A percentile compares a stretch with the other conserved stretches of the same genome.
Evolutionary conservation across 495 filamentous ascomycete genomes (phyloP).

Genomic region (Pyrenula massariospora): DNA sequence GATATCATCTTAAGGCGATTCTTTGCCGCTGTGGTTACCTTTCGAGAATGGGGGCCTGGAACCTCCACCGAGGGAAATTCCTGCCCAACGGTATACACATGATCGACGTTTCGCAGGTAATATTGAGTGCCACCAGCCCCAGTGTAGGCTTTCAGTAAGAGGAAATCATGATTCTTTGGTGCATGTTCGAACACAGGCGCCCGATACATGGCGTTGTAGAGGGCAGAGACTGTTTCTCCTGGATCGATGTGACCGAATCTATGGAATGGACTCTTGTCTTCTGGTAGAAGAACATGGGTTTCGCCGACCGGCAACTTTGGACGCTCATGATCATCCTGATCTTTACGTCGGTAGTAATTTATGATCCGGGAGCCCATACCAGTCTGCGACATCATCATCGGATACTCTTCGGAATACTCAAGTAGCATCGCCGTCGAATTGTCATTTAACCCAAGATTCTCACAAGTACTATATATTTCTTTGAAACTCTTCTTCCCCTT

Average conservation of each 20-base stretch:
- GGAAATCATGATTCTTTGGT: constrained; percentile 67
- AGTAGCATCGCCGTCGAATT: constrained; percentile 77
- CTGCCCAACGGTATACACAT: constrained; percentile 82
- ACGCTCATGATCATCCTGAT: constrained; percentile 60
- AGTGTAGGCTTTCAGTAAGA: constrained; percentile 72
- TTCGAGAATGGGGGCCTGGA: constrained; percentile 82
- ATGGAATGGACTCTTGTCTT: constrained; percentile 91
- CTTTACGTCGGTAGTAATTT: constrained; percentile 90
- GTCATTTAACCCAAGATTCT: constrained; percentile 72
- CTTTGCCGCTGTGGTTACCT: constrained; percentile 88
- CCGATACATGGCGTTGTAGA: constrained; percentile 92
- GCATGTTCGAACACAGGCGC: constrained; percentile 87
- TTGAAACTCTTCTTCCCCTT: constrained; percentile 59
- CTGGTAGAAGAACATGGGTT: constrained; percentile 69
- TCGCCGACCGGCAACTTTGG: constrained; percentile 77
- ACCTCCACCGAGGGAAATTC: constrained; percentile 84
- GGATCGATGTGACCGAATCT: constrained; percentile 88
- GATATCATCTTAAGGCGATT: constrained; percentile 93
- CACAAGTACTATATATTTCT: constrained; percentile 59
- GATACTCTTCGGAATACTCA: constrained; percentile 93
- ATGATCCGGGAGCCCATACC: constrained; percentile 93
- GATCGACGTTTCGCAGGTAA: constrained; percentile 76
- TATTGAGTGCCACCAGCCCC: constrained; percentile 61
- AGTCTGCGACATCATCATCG: constrained; percentile 83
- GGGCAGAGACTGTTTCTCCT: constrained; percentile 74